A percentile compares a stretch with the other conserved stretches of the same genome.
Conservation (phyloP, 2,329 filamentous ascomycete species). For the Berkeleyomyces basicola region DNA sequence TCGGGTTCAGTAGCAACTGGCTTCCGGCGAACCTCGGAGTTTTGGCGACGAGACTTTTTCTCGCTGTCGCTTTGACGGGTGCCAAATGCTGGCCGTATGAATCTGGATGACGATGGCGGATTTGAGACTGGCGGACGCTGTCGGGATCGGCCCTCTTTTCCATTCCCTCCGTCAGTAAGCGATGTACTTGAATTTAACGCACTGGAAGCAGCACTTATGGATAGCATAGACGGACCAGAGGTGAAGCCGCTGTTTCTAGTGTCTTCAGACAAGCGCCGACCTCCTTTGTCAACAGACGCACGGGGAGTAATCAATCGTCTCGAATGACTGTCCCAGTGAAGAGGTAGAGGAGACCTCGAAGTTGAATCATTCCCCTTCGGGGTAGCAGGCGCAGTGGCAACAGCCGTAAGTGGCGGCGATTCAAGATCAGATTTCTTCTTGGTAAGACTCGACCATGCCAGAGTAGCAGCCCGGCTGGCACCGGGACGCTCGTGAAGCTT, state of each 20-base stretch:
- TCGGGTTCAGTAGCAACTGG: slow-evolving; percentile 6
- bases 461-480: slow-evolving; percentile 45
- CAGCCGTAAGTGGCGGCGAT: slow-evolving; percentile 16
- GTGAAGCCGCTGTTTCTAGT: slow-evolving; percentile 27
- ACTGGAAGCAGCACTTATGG: slow-evolving; percentile 39
- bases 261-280: slow-evolving; percentile 17
- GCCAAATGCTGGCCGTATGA: slow-evolving; percentile 2
- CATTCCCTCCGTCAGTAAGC: slow-evolving; percentile 4
- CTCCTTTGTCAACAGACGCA: slow-evolving; percentile 8
- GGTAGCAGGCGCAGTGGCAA: slow-evolving; percentile 16
- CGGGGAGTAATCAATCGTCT: slow-evolving; percentile 28
- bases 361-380: slow-evolving; percentile 17
- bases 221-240: slow-evolving; percentile 29
- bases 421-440: slow-evolving; percentile 20
- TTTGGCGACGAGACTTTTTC: not conserved
- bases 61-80: slow-evolving; percentile 1
- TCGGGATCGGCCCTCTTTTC: slow-evolving; percentile 4
- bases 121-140: slow-evolving; percentile 6
- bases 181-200: slow-evolving; percentile 25
- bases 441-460: slow-evolving; percentile 36
- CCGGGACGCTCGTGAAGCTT: slow-evolving; percentile 19
- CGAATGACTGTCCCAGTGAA: slow-evolving; percentile 39
- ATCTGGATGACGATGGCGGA: slow-evolving; percentile 11
- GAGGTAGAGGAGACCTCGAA: slow-evolving; percentile 17
- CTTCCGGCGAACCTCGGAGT: slow-evolving; percentile 9